Conservation (phyloP, 768 basidiomycete species). For the Termitomyces titanicus region DNA sequence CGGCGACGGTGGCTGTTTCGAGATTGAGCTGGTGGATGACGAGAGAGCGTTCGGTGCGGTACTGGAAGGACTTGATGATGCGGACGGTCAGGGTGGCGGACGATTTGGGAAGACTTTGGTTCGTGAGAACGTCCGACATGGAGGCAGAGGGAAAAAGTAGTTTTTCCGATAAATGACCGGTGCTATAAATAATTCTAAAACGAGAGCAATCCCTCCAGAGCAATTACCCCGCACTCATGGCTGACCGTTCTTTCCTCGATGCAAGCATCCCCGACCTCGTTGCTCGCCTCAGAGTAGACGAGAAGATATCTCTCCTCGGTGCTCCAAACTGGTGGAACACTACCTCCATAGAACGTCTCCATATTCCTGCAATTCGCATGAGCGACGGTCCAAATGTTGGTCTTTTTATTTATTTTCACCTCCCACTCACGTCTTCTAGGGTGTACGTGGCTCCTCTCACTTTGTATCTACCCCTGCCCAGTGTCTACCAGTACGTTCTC, state of each 20-base stretch:
- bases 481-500: slow-evolving; percentile 52
- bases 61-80: slow-evolving; percentile 93
- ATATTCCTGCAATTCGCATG: slow-evolving; percentile 67
- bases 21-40: slow-evolving; percentile 83
- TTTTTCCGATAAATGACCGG: slow-evolving; percentile 12
- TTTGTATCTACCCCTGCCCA: slow-evolving; percentile 63
- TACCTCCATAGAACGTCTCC: slow-evolving; percentile 47
- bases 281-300: slow-evolving; percentile 50
- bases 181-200: neutral
- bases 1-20: slow-evolving; percentile 70
- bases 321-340: slow-evolving; percentile 77
- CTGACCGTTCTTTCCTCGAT: slow-evolving; percentile 43
- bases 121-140: slow-evolving; percentile 48
- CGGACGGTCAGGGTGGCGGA: slow-evolving; percentile 86
- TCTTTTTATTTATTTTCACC: neutral
- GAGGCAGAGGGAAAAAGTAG: neutral
- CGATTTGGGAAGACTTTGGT: slow-evolving; percentile 61
- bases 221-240: slow-evolving; percentile 17
- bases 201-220: neutral
- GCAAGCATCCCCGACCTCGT: slow-evolving; percentile 52
- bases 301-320: slow-evolving; percentile 60
- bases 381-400: slow-evolving; percentile 65
- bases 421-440: slow-evolving; percentile 29
- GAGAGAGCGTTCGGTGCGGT: slow-evolving; percentile 83
- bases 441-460: slow-evolving; percentile 64